Evolutionary conservation across 441 rosid genomes (phyloP).

Genomic region (Omphalea diandra): DNA sequence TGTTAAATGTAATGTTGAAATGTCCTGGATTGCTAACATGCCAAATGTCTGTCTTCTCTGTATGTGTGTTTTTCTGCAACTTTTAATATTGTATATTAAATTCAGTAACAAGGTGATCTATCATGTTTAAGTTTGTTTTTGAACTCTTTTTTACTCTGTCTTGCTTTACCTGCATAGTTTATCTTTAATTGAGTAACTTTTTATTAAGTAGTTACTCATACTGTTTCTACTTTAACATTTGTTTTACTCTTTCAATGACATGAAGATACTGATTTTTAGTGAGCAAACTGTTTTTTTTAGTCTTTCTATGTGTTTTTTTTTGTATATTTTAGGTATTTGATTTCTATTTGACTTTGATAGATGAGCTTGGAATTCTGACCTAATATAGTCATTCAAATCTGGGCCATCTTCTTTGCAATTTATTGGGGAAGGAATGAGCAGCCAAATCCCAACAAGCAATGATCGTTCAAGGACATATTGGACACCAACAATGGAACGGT

Average conservation of each 20-base stretch:
- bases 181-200: neutral
- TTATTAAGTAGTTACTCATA: neutral
- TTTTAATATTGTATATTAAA: too few species aligned
- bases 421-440: constrained; percentile 39
- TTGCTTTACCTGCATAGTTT: neutral
- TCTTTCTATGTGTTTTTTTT: neutral
- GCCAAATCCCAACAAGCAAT: constrained; percentile 40
- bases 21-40: too few species aligned
- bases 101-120: too few species aligned
- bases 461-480: constrained; percentile 83
- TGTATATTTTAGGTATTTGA: neutral
- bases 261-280: neutral
- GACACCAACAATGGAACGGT: constrained; percentile 87
- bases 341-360: neutral
- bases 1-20: too few species aligned
- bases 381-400: neutral
- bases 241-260: neutral
- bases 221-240: neutral
- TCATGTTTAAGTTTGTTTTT: neutral
- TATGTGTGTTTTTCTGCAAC: too few species aligned
- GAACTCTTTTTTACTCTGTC: neutral
- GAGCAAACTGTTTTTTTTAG: neutral
- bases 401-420: neutral
- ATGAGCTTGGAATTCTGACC: neutral
- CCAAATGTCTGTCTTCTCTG: too few species aligned